Base-by-base conservation (phyloP, 1,284 basidiomycete genomes). In the Fistulina hepatica region DNA sequence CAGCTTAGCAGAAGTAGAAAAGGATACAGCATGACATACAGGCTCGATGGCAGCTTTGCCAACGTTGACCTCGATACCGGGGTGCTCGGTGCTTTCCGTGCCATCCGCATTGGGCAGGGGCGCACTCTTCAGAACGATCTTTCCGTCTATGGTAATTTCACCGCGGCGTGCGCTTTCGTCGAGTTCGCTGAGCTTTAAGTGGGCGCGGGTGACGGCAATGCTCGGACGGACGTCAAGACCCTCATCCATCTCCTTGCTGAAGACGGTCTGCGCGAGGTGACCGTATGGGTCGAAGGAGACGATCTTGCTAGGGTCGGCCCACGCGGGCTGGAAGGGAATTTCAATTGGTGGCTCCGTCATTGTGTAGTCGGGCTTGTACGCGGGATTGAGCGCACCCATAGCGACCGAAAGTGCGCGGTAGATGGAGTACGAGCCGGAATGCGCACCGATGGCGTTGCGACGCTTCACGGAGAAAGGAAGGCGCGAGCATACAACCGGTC, bases 271-370 rank as follows among this genome's bases (percentile, higher is more conserved):
- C 0, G 83, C 82, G 41, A 97, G 67, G 53, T 97, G 93, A 3
- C 93, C 93, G 76, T 80, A 97, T 0, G 93, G 93, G 56, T 97
- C 94, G 56, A 97, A 83, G 2, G 82, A 81, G 21, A 95, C 91
- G 54, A 97, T 95, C 71, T 90, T 92, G 49, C 52, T 58, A 2
- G 75, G 69, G 48, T 86, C 80, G 41, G 65, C 79, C 92, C 93
- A 97, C 3, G 78, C 60, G 0, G 82, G 76, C 48, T 89, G 81
- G 11, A 80, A 83, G 4, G 81, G 81, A 45, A 97, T 81, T 7
- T 73, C 63, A 22, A 97, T 78, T 0, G 91, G 86, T 0, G 94
- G 93, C 57, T 95, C 83, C 0, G 93, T 97, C 57, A 83, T 74
- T 39, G 72, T 71, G 57, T 86, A 91, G 54, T 92, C 83, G 4